phyloP scores from a whole-genome alignment of 345 rosid genomes.

The Excoecaria agallocha region DNA sequence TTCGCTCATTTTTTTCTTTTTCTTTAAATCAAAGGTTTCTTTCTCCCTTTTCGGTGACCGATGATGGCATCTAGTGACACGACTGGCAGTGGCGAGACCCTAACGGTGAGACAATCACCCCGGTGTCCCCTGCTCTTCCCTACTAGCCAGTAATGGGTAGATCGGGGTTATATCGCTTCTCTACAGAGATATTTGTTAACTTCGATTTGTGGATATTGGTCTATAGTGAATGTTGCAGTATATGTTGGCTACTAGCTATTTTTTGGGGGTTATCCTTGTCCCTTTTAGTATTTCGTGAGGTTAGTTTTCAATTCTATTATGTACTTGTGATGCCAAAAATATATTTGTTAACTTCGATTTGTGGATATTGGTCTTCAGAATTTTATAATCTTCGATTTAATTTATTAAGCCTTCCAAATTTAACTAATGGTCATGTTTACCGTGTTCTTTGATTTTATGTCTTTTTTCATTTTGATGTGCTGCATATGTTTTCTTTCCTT shows the following conservation, averaged over 20 bases:
- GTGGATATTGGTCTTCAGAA: not conserved
- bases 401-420: not conserved
- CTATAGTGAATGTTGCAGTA: conserved; percentile 82
- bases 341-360: not conserved
- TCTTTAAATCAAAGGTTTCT: too few relatives aligned
- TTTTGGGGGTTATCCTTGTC: not conserved
- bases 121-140: too few relatives aligned
- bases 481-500: not conserved
- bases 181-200: not conserved
- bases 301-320: conserved; percentile 15
- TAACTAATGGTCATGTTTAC: not conserved
- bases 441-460: not conserved
- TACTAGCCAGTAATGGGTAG: too few relatives aligned
- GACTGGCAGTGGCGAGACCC: too few relatives aligned
- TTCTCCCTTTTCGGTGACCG: too few relatives aligned
- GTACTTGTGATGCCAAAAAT: not conserved
- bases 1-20: too few relatives aligned
- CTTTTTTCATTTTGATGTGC: not conserved
- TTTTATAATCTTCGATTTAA: too few relatives aligned
- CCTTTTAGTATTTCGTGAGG: conserved; percentile 14
- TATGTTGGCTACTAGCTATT: conserved; percentile 66
- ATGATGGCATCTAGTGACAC: too few relatives aligned
- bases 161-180: too few relatives aligned
- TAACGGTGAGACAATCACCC: too few relatives aligned
- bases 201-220: conserved; percentile 50